Conservation (phyloP, 495 filamentous ascomycete genomes). For the Aspergillus asperescens region DNA sequence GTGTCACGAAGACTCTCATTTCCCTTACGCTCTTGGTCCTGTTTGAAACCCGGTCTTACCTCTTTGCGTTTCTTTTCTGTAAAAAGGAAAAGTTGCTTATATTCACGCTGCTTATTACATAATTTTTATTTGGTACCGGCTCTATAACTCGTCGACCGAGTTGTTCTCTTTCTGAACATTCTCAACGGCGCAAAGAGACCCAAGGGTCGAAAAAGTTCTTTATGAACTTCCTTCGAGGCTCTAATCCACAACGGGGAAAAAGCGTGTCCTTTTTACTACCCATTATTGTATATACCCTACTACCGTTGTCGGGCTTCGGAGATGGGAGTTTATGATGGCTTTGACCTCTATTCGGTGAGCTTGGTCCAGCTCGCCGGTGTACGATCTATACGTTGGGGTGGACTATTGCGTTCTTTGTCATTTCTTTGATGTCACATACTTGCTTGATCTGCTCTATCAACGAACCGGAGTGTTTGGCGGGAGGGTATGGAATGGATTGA, state of each 20-base stretch:
- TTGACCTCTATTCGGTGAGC: conserved; percentile 16
- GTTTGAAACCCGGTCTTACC: conserved; percentile 1
- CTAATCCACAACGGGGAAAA: conserved; percentile 15
- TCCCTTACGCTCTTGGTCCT: conserved; percentile 7
- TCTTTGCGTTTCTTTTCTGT: conserved; percentile 10
- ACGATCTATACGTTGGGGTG: conserved; percentile 33
- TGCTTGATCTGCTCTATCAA: conserved; percentile 13
- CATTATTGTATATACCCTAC: conserved; percentile 27
- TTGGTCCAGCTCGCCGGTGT: conserved; percentile 24
- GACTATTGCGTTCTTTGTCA: conserved; percentile 21
- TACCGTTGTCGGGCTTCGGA: conserved; percentile 20
- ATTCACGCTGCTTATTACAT: conserved; percentile 14
- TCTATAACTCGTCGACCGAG: conserved; percentile 20
- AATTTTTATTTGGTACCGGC: conserved; percentile 14
- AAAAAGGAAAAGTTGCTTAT: conserved; percentile 19
- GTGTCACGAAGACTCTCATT: conserved; percentile 9
- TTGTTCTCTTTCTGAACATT: conserved; percentile 15
- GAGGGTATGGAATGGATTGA: conserved; percentile 32
- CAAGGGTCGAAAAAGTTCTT: conserved; percentile 19
- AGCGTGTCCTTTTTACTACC: conserved; percentile 12
- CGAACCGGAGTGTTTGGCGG: conserved; percentile 36
- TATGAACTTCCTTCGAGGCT: conserved; percentile 15
- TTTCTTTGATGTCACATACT: conserved; percentile 17
- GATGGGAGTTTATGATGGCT: conserved; percentile 16
- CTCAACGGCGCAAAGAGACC: conserved; percentile 18